Conservation (phyloP, 2,329 filamentous ascomycete species). For the Aureobasidium sp. region DNA sequence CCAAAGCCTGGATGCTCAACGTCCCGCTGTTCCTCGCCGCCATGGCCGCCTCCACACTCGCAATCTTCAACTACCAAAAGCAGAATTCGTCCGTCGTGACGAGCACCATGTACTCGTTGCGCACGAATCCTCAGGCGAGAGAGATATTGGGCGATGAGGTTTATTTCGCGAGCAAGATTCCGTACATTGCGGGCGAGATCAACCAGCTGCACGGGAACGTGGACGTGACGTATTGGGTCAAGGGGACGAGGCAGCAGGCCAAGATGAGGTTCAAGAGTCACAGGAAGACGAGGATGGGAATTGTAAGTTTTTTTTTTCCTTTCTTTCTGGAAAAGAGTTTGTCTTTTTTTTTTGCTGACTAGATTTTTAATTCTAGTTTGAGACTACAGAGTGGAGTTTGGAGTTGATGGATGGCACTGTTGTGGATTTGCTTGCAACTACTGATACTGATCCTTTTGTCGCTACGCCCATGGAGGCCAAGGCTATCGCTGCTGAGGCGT, state of each 20-base stretch:
- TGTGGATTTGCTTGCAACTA: conserved; percentile 68
- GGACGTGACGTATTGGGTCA: conserved; percentile 79
- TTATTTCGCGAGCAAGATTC: conserved; percentile 43
- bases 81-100: conserved; percentile 73
- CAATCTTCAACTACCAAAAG: conserved; percentile 99
- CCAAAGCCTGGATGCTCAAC: conserved; percentile 46
- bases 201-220: conserved; percentile 91
- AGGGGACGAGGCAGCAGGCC: conserved; percentile 64
- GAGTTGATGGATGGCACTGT: conserved; percentile 58
- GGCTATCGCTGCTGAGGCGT: conserved; percentile 2
- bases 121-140: conserved; percentile 68
- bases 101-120: conserved; percentile 83
- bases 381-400: conserved; percentile 86
- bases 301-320: conserved; percentile 36
- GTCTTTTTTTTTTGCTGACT: conserved; percentile 15
- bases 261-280: conserved; percentile 75
- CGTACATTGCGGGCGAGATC: conserved; percentile 58
- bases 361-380: conserved; percentile 56
- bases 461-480: conserved; percentile 20
- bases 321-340: background rate
- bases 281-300: conserved; percentile 58
- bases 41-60: conserved; percentile 64
- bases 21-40: conserved; percentile 73
- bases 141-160: conserved; percentile 68
- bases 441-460: conserved; percentile 56